Conservation (phyloP, 176 grass and related monocot genomes). For the Hordeum marinum region DNA sequence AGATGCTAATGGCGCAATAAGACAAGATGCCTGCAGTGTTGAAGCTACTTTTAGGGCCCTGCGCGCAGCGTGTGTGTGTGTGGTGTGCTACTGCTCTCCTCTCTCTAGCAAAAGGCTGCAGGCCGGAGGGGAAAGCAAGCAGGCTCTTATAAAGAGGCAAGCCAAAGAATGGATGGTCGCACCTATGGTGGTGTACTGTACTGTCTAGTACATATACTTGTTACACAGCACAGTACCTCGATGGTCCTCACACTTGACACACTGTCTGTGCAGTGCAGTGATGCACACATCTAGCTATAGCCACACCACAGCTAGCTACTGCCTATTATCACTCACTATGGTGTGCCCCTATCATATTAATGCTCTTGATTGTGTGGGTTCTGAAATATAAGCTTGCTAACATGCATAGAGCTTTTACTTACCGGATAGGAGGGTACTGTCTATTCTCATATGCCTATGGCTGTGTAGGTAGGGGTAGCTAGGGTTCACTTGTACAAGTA, state of each 20-base stretch:
- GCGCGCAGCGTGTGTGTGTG: background rate
- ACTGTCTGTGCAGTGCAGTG: background rate
- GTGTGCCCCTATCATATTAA: constrained; percentile 18
- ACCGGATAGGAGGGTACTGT: background rate
- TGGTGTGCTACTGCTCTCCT: background rate
- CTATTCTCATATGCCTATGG: background rate
- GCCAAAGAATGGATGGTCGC: background rate
- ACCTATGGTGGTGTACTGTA: background rate
- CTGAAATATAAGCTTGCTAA: constrained; percentile 34
- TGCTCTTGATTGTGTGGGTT: constrained; percentile 32
- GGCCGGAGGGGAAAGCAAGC: constrained; percentile 29
- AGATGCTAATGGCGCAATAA: constrained; percentile 17
- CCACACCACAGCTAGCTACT: constrained; percentile 7
- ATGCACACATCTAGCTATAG: constrained; percentile 8
- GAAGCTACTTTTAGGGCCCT: constrained; percentile 22
- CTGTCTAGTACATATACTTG: background rate
- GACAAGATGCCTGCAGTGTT: constrained; percentile 33
- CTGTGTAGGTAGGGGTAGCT: background rate
- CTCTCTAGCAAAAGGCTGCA: constrained; percentile 43
- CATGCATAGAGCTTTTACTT: background rate
- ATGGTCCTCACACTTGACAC: constrained; percentile 34
- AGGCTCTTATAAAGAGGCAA: constrained; percentile 41
- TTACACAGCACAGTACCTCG: background rate
- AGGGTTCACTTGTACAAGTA: constrained; percentile 4
- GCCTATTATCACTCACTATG: constrained; percentile 29